phyloP scores from a whole-genome alignment of 164 flowering plant genomes.

The Macadamia tetraphylla region DNA sequence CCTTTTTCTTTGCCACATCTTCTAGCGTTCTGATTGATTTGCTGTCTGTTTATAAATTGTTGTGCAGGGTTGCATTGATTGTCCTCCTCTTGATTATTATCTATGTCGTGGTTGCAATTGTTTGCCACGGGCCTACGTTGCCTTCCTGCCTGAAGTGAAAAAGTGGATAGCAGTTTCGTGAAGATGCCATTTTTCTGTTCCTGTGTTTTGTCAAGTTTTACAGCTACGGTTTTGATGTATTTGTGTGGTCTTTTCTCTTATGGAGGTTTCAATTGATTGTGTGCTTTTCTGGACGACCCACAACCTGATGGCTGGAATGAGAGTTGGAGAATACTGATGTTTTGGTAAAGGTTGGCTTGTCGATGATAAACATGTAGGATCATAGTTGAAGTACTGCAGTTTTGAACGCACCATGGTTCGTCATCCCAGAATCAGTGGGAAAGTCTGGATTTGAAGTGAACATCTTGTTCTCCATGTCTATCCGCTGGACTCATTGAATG shows the following conservation, averaged over 20 bases:
- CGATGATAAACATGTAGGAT: no score
- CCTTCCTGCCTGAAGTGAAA: slow-evolving; percentile 37
- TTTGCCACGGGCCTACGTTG: slow-evolving; percentile 41
- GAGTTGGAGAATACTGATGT: no score
- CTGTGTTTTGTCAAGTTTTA: not conserved
- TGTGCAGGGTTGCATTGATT: slow-evolving; percentile 39
- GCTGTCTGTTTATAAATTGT: not conserved
- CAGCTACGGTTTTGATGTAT: not conserved
- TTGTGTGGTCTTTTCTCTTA: not conserved
- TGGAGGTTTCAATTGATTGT: not conserved
- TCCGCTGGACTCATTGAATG: no score
- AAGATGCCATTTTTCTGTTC: not conserved
- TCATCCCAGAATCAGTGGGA: no score
- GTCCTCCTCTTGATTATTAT: slow-evolving; percentile 30
- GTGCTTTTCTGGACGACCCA: not conserved
- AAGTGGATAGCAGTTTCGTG: not conserved
- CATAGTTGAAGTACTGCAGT: no score
- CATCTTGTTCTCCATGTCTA: no score
- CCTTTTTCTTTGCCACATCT: no score
- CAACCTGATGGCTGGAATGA: not conserved
- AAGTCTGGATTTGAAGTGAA: no score
- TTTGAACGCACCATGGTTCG: no score
- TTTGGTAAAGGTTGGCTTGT: no score
- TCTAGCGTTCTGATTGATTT: no score
- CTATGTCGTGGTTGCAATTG: slow-evolving; percentile 39